Conservation (phyloP, 2,329 filamentous ascomycete genomes). For the Penicillium psychrosexuale region DNA sequence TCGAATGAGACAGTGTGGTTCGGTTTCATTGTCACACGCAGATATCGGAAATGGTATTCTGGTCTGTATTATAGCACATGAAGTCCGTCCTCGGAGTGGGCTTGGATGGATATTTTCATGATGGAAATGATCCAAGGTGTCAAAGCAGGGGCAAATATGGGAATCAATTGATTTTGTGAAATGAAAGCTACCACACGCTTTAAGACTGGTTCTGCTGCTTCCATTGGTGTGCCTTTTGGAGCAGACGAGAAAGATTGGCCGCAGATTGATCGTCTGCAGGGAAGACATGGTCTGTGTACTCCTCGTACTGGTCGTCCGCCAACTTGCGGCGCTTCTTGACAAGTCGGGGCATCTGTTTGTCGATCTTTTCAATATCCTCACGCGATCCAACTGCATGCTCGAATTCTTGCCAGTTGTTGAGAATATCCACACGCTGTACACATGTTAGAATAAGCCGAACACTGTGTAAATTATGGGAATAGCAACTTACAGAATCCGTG, state of each 20-base stretch:
- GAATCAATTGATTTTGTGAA: neutral
- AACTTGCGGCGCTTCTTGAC: conserved; percentile 89
- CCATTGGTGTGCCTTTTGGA: conserved; percentile 85
- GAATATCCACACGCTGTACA: conserved; percentile 70
- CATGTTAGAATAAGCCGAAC: conserved; percentile 32
- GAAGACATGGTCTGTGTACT: conserved; percentile 97
- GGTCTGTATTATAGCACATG: conserved; percentile 1
- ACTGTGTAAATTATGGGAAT: neutral
- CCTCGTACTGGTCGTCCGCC: conserved; percentile 91
- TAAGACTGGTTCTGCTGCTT: conserved; percentile 65
- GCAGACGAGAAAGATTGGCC: conserved; percentile 75
- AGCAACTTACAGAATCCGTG: conserved; percentile 68
- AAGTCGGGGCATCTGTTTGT: conserved; percentile 88
- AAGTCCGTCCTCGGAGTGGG: neutral
- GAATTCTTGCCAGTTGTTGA: conserved; percentile 90
- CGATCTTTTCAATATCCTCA: conserved; percentile 75
- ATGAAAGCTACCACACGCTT: neutral
- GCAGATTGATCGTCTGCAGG: conserved; percentile 88
- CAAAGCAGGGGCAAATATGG: neutral
- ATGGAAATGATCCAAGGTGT: neutral
- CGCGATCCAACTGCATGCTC: conserved; percentile 77
- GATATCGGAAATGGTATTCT: neutral
- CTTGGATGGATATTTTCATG: neutral
- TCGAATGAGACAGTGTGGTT: neutral
- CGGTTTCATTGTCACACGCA: neutral